A percentile compares a stretch with the other conserved stretches of the same genome.
These are phyloP conservation scores for Fusarium ambrosium DNA, from an alignment of 2,329 filamentous ascomycete genomes.

Conservation along the genomic window DNA sequence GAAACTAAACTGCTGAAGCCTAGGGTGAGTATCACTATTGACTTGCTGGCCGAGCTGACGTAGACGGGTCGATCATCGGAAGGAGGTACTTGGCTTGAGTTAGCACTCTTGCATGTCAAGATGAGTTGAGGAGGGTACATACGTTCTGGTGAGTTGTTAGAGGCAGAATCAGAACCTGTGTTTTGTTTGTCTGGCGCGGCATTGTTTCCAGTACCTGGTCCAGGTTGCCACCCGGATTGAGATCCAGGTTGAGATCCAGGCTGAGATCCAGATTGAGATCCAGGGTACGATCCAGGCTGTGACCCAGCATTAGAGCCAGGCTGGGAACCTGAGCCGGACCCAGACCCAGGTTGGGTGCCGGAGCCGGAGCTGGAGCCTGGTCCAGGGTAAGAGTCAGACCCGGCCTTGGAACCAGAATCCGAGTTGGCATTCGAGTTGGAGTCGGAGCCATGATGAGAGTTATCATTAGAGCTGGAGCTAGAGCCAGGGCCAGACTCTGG, in stretches of 20 bases:
- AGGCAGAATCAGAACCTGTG: neutral
- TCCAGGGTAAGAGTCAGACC: neutral
- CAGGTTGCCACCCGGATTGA: neutral
- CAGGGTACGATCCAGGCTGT: neutral
- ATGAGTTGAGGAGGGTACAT: neutral
- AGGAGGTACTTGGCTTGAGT: neutral
- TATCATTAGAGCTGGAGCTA: neutral
- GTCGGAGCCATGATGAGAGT: neutral
- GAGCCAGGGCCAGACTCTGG: neutral
- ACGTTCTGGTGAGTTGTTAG: neutral
- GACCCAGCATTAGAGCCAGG: neutral
- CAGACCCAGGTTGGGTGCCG: too few relatives aligned
- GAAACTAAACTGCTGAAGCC: neutral
- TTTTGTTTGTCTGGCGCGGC: neutral
- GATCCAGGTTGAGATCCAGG: neutral
- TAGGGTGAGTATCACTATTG: neutral
- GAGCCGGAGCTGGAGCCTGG: too few relatives aligned
- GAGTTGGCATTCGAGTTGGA: neutral
- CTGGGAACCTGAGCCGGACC: too few relatives aligned
- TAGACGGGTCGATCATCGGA: neutral
- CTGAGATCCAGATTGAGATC: neutral
- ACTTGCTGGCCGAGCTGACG: neutral
- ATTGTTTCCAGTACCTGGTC: neutral
- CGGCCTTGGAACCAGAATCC: neutral
- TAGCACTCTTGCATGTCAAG: neutral